phyloP scores from a whole-genome alignment of 108 stramenopile genomes.

The Cyclostephanos invisitatus region DNA sequence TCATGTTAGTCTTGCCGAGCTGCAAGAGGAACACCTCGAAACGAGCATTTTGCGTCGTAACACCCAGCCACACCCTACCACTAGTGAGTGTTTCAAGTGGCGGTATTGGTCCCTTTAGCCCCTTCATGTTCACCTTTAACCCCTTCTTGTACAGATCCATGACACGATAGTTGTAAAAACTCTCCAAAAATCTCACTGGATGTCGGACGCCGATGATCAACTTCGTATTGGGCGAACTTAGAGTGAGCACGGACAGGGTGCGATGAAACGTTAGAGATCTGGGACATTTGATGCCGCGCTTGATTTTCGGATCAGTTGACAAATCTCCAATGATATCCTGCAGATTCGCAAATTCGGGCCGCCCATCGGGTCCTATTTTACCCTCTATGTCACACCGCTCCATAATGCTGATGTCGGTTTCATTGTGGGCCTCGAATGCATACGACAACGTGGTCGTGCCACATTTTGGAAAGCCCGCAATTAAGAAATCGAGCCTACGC shows the following conservation, averaged over 20 bases:
- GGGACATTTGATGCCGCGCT: neutral
- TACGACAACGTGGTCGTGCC: constrained; percentile 21
- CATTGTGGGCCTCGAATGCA: constrained; percentile 14
- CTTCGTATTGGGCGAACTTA: constrained; percentile 6
- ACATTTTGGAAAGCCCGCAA: constrained; percentile 22
- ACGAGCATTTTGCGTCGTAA: constrained; percentile 9
- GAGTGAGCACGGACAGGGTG: neutral
- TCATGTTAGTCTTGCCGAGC: constrained; percentile 21
- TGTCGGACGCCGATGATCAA: constrained; percentile 31
- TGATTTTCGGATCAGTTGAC: neutral
- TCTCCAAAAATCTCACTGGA: constrained; percentile 31
- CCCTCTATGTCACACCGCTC: constrained; percentile 9
- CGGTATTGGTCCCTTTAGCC: constrained; percentile 15
- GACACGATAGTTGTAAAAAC: constrained; percentile 36
- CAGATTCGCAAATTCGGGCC: constrained; percentile 9
- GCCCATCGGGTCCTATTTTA: neutral
- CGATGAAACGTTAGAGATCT: neutral
- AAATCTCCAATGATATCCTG: constrained; percentile 1
- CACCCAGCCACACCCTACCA: constrained; percentile 14
- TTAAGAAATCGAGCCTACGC: constrained; percentile 19
- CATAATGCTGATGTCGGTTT: neutral
- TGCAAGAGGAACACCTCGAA: constrained; percentile 33
- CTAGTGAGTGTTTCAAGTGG: neutral
- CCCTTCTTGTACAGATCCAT: neutral
- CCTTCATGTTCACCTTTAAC: neutral